Conservation (phyloP, 2,329 filamentous ascomycete species). For the Penicillium sp. region DNA sequence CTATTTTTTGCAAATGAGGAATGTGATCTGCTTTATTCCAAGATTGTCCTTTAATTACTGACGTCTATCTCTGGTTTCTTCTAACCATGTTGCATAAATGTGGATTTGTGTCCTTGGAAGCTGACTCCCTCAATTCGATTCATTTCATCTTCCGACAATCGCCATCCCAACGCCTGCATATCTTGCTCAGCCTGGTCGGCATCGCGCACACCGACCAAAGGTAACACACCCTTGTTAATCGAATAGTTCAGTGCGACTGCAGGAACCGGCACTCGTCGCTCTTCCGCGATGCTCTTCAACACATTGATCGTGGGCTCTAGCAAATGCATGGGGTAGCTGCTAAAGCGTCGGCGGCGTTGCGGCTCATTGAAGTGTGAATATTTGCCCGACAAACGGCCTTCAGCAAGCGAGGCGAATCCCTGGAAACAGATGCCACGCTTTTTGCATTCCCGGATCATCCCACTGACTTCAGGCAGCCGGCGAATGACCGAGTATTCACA, state of each 20-base stretch:
- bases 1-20: not conserved
- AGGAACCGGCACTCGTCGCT: constrained; percentile 34
- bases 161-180: constrained; percentile 45
- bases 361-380: constrained; percentile 43
- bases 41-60: not conserved
- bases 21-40: not conserved
- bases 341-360: constrained; percentile 40
- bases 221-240: constrained; percentile 47
- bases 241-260: constrained; percentile 50
- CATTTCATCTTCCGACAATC: constrained; percentile 45
- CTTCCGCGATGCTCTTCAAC: constrained; percentile 38
- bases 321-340: constrained; percentile 47
- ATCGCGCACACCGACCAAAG: constrained; percentile 45
- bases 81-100: constrained; percentile 48
- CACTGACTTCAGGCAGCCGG: constrained; percentile 42
- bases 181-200: constrained; percentile 44
- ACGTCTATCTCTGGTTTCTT: no score
- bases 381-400: constrained; percentile 45
- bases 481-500: constrained; percentile 49
- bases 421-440: constrained; percentile 46
- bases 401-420: constrained; percentile 44
- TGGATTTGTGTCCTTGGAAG: constrained; percentile 42
- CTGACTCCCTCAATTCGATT: constrained; percentile 43
- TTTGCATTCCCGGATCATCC: constrained; percentile 44
- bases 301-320: constrained; percentile 41